These are phyloP conservation scores for Phytophthora tentaculata DNA, from an alignment of 352 stramenopile species.

Conservation along the genomic window DNA sequence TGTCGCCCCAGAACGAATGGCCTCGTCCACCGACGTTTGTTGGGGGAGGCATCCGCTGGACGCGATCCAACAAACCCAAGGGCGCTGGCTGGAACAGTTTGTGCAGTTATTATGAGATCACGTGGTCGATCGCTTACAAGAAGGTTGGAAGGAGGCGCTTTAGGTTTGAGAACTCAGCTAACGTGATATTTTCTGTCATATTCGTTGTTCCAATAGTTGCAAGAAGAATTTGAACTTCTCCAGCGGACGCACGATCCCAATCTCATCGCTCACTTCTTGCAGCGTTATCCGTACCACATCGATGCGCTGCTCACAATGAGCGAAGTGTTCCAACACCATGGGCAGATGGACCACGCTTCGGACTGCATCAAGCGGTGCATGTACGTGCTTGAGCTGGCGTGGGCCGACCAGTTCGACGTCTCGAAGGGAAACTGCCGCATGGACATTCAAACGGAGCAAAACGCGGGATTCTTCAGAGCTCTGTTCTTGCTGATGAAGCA, in stretches of 20 bases:
- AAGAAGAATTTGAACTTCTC: constrained; percentile 85
- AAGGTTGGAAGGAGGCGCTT: constrained; percentile 46
- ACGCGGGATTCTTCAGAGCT: constrained; percentile 75
- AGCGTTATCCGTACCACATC: constrained; percentile 87
- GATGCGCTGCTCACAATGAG: constrained; percentile 88
- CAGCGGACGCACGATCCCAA: constrained; percentile 87
- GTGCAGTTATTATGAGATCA: constrained; percentile 86
- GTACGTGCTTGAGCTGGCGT: constrained; percentile 84
- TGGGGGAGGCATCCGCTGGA: constrained; percentile 87
- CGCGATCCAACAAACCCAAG: constrained; percentile 76
- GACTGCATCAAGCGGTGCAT: constrained; percentile 90
- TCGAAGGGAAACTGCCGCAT: constrained; percentile 83
- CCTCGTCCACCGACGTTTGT: constrained; percentile 87
- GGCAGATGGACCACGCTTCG: constrained; percentile 84
- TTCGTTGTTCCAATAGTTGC: constrained; percentile 42
- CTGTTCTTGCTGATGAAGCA: constrained; percentile 88
- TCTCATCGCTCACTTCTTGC: constrained; percentile 79
- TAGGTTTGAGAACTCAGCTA: background rate
- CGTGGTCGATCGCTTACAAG: constrained; percentile 89
- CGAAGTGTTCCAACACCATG: constrained; percentile 89
- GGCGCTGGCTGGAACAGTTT: constrained; percentile 69
- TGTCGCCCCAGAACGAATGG: constrained; percentile 84
- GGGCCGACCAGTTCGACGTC: constrained; percentile 86
- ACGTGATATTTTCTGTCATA: constrained; percentile 1
- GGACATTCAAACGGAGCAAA: constrained; percentile 81